Conservation (phyloP, 257 asterid genomes). For the Penstemon barbatus region DNA sequence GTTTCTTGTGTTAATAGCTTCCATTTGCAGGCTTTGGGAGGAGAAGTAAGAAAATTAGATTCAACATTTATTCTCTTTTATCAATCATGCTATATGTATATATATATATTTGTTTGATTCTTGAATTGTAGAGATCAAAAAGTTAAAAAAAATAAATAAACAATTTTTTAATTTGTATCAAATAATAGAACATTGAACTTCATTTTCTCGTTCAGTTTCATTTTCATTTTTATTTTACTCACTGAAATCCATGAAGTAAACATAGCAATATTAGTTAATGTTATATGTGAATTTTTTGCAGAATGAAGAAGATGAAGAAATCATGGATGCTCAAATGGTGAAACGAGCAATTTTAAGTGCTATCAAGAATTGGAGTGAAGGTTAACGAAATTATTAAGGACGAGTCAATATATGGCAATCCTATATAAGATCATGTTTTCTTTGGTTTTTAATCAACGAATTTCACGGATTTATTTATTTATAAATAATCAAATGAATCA, state of each 20-base stretch:
- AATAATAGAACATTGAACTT: too few species aligned
- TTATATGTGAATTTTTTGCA: slow-evolving; percentile 26
- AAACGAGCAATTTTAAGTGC: slow-evolving; percentile 59
- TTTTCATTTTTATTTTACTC: too few species aligned
- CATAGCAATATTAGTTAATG: background rate
- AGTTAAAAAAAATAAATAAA: too few species aligned
- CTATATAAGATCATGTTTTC: background rate
- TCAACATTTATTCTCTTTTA: background rate
- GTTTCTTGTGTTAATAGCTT: slow-evolving; percentile 76
- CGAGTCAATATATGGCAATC: background rate
- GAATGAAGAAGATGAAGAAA: slow-evolving; percentile 67
- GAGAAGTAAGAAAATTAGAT: slow-evolving; percentile 50
- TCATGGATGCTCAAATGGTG: slow-evolving; percentile 57
- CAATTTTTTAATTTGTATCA: too few species aligned
- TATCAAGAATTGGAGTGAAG: slow-evolving; percentile 75
- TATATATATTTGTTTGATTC: too few species aligned
- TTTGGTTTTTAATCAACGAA: slow-evolving; percentile 11
- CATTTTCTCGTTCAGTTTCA: too few species aligned
- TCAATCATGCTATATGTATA: background rate
- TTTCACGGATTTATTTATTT: slow-evolving; percentile 20
- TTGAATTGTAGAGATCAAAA: too few species aligned
- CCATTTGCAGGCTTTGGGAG: slow-evolving; percentile 81
- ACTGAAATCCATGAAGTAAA: too few species aligned
- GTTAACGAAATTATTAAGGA: slow-evolving; percentile 11
- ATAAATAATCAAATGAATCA: background rate